Percentiles rank a stretch among this genome's conserved stretches.
phyloP scores from a whole-genome alignment of 305 asterid genomes.

The Fraxinus albicans region DNA sequence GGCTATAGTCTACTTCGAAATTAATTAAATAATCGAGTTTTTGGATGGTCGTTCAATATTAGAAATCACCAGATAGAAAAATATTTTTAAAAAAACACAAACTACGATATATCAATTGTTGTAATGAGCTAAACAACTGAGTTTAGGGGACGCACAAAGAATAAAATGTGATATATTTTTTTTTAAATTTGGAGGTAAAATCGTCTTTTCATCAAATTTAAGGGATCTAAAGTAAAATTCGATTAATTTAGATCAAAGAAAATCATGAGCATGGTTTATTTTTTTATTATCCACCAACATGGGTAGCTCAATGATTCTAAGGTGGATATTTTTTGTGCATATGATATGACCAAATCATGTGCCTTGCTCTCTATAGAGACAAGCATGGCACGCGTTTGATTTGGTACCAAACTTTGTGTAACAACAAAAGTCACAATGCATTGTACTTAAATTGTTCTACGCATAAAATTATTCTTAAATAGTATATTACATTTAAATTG shows the following conservation, averaged over 20 bases:
- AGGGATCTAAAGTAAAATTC: neutral
- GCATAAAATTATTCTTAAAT: too few relatives aligned
- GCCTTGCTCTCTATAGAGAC: neutral
- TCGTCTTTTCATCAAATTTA: neutral
- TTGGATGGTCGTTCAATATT: too few relatives aligned
- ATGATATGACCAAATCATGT: neutral
- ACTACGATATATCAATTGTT: too few relatives aligned
- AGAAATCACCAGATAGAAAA: too few relatives aligned
- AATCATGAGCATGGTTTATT: neutral
- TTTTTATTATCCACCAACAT: neutral
- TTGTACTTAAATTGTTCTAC: neutral
- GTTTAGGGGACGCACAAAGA: neutral
- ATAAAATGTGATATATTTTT: neutral
- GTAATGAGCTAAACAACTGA: neutral
- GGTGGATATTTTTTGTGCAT: neutral
- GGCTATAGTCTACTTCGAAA: too few relatives aligned
- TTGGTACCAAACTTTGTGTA: neutral
- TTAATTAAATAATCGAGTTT: too few relatives aligned
- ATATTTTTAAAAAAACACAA: too few relatives aligned
- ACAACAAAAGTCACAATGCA: neutral
- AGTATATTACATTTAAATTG: too few relatives aligned
- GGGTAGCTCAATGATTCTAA: neutral
- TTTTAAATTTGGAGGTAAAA: neutral
- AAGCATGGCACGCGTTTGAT: neutral
- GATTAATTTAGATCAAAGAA: neutral